A percentile compares a stretch with the other conserved stretches of the same genome.
These are phyloP conservation scores for Arabis alpina DNA, from an alignment of 345 rosid genomes.

Conservation along the genomic window DNA sequence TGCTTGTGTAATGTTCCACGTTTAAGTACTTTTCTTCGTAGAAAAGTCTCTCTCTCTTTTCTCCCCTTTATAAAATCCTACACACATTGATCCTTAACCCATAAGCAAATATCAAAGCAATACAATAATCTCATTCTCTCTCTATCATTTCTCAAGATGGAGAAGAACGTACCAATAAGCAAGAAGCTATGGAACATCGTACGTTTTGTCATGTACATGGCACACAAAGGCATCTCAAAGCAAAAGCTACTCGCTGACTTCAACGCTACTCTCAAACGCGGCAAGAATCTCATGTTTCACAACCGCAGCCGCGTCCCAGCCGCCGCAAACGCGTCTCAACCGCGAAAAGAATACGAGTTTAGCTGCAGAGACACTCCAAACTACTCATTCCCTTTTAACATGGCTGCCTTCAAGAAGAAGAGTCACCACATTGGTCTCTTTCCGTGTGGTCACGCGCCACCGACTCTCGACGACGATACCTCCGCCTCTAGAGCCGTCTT, in stretches of 20 bases:
- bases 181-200: slow-evolving; percentile 66
- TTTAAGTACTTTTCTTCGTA: slow-evolving; percentile 26
- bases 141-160: slow-evolving; percentile 39
- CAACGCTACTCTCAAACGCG: slow-evolving; percentile 76
- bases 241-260: slow-evolving; percentile 70
- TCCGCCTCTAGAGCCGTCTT: slow-evolving; percentile 55
- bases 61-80: slow-evolving; percentile 42
- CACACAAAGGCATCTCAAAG: slow-evolving; percentile 66
- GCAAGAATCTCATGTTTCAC: slow-evolving; percentile 77
- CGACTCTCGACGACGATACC: slow-evolving; percentile 58
- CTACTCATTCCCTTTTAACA: slow-evolving; percentile 54
- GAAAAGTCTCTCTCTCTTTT: slow-evolving; percentile 25
- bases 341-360: slow-evolving; percentile 72
- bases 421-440: slow-evolving; percentile 53
- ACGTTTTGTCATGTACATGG: slow-evolving; percentile 69
- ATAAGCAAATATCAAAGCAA: slow-evolving; percentile 39
- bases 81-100: slow-evolving; percentile 33
- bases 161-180: slow-evolving; percentile 54
- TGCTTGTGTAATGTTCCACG: slow-evolving; percentile 39
- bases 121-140: slow-evolving; percentile 20
- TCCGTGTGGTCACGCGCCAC: slow-evolving; percentile 66
- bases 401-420: slow-evolving; percentile 40
- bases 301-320: slow-evolving; percentile 47
- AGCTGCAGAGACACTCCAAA: slow-evolving; percentile 91
- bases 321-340: background rate